phyloP scores from a whole-genome alignment of 768 basidiomycete genomes.

The Lentinula aciculospora region DNA sequence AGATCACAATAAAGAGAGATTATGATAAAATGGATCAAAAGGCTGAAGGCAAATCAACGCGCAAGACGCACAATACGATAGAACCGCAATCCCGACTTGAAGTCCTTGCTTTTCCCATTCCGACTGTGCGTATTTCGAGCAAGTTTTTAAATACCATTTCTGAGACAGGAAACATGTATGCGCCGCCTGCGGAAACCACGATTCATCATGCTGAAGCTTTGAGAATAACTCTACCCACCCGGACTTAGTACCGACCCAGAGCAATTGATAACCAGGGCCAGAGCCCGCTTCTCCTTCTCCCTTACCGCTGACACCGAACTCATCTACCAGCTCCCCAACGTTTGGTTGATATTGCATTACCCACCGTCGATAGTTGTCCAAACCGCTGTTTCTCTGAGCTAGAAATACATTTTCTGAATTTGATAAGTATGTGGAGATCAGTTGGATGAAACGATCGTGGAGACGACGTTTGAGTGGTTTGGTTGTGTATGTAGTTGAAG shows the following conservation, averaged over 20 bases:
- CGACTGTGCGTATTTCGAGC: conserved; percentile 2
- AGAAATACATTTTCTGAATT: background rate
- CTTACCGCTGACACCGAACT: background rate
- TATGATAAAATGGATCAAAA: background rate
- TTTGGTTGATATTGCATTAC: background rate
- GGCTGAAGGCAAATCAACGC: no score
- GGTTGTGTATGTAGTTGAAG: background rate
- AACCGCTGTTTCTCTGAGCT: background rate
- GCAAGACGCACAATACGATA: conserved; percentile 8
- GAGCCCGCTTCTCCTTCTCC: background rate
- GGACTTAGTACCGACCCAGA: conserved; percentile 26
- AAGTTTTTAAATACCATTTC: background rate
- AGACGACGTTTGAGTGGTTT: background rate
- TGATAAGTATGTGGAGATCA: background rate
- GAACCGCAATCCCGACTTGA: conserved; percentile 4
- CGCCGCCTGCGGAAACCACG: conserved; percentile 4
- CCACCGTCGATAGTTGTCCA: background rate
- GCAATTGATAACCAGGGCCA: background rate
- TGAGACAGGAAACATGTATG: conserved; percentile 3
- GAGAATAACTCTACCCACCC: no score
- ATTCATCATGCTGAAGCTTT: background rate
- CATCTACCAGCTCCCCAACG: background rate
- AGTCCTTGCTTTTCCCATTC: conserved; percentile 6
- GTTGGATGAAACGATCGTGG: background rate
- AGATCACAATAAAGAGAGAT: background rate